Evolutionary conservation across 2,329 filamentous ascomycete species (phyloP), one percentile per base, ranked within the genome.

Genomic region (Fusarium odoratissimum): DNA sequence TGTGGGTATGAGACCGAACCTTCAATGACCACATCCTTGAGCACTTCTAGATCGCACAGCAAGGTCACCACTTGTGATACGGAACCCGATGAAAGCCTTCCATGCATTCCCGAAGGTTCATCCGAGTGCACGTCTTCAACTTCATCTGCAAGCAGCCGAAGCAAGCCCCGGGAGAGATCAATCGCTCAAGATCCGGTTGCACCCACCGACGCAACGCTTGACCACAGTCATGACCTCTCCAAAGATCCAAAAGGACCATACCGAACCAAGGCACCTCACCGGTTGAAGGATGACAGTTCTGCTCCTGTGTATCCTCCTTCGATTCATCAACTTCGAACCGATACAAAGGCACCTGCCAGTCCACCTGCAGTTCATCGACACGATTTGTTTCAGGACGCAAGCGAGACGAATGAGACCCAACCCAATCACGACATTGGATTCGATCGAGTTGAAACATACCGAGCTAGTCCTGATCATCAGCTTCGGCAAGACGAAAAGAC

Each of bases 11-110:
- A 62, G 19, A 31, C 73, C 6, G 52, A 67, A 5, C 37, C 70
- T 16, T 73, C 74, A 23, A 80, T 81, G 78, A 71, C 23, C 33
- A 54, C 38, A 21, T 59, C 46, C n/a, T 51, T 68, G 23, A 59
- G 55, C 11, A 56, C 65, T 45, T 67, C 62, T 4, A 25, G 52
- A 23, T 35, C 40, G 11, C 40, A 44, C n/a, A 67, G 64, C 55
- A 52, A 54, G 17, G 13, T 25, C 16, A 48, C 57, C 23, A 60
- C 64, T 19, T 51, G 60, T 8, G 54, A 44, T 23, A 35, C 48
- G 16, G 63, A 66, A 11, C 31, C 33, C 9, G 55, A 60, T 13
- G 55, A 56, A 11, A 37, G 35, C 8, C 70, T 77, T 33, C 58
- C 69, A 10, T 55, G 69, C 25, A 77, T 77, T 17, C 70, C 70